Base-by-base conservation (phyloP, 345 rosid species). In the Aquilaria sinensis region DNA sequence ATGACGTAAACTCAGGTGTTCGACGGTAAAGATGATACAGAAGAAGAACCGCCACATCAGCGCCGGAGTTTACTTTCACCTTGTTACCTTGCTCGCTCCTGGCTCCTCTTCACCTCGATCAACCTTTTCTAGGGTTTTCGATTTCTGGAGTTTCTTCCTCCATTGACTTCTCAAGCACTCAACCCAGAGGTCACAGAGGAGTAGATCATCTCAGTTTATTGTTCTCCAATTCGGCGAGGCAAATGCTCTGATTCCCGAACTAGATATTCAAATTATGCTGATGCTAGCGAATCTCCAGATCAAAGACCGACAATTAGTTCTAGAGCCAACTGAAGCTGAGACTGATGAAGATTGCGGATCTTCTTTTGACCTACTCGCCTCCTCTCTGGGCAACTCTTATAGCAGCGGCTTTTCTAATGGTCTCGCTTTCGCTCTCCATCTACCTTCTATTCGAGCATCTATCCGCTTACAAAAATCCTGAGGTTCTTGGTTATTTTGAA, bases 361-460 rank as follows among this genome's bases (percentile, higher is more conserved):
- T 46, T 12, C 51, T 57, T 8, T 60, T 70, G 67, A 51, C 71
- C 29, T 85, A 83, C 75, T 67, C 81, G 31, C 74, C 90, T 64
- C 95, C 90, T 31, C 53, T 81, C 34, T 95, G 99, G 99, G 86
- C 87, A 55, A 80, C 81, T 70, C 63, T 80, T 37, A 70, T 83
- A 60, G 89, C 96, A 5, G 86, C 85, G 34, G 82, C 75, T 4
- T 73, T 95, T 70, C 67, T 87, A 70, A 52, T 85, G 46, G 11
- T 84, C 14, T 56, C 90, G 13, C 87, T 95, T 54, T 76, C 77
- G 55, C 84, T 85, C 51, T 95, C 99, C 12, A 60, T 89, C 72
- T 95, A 75, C 76, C 92, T 95, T n/a, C 60, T 91, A 61, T 87
- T 89, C 60, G 97, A 95, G 74, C 99, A 95, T 76, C 90, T 95